Evolutionary conservation across 371 early-diverging fungal species (phyloP).

Genomic region (Nematocida ironsii): DNA sequence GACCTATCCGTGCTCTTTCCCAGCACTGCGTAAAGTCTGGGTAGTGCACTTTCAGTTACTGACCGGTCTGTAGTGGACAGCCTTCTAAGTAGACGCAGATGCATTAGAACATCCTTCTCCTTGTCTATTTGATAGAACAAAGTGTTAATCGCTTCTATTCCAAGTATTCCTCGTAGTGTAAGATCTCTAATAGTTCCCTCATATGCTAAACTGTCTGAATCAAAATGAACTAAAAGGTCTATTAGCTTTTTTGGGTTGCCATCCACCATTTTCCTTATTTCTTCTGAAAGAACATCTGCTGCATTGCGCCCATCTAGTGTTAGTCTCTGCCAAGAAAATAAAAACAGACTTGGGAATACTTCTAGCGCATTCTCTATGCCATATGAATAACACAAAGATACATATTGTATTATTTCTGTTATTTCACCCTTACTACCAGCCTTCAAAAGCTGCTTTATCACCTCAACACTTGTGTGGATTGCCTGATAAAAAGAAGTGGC

Average conservation of each 20-base stretch:
- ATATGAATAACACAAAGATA: slow-evolving; percentile 55
- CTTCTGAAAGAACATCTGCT: slow-evolving; percentile 41
- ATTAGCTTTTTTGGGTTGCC: slow-evolving; percentile 20
- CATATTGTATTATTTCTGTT: slow-evolving; percentile 55
- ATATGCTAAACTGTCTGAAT: slow-evolving; percentile 32
- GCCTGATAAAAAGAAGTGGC: slow-evolving; percentile 21
- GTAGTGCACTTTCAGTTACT: slow-evolving; percentile 20
- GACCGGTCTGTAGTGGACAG: slow-evolving; percentile 46
- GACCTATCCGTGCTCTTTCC: not conserved
- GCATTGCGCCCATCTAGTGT: slow-evolving; percentile 47
- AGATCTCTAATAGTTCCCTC: slow-evolving; percentile 48
- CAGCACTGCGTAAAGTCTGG: not conserved
- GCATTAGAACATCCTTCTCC: not conserved
- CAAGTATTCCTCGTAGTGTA: slow-evolving; percentile 44
- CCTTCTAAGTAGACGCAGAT: slow-evolving; percentile 36
- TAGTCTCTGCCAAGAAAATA: slow-evolving; percentile 44
- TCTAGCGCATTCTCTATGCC: slow-evolving; percentile 61
- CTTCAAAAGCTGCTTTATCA: slow-evolving; percentile 23
- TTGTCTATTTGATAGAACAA: slow-evolving; percentile 17
- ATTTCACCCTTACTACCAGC: slow-evolving; percentile 46
- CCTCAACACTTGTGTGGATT: slow-evolving; percentile 22
- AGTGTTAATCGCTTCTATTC: slow-evolving; percentile 7
- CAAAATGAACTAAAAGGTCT: slow-evolving; percentile 40
- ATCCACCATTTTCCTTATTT: slow-evolving; percentile 37
- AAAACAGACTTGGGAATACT: slow-evolving; percentile 45